These are phyloP conservation scores for Beauveria asiatica DNA, from an alignment of 2,329 filamentous ascomycete species.

Conservation along the genomic window DNA sequence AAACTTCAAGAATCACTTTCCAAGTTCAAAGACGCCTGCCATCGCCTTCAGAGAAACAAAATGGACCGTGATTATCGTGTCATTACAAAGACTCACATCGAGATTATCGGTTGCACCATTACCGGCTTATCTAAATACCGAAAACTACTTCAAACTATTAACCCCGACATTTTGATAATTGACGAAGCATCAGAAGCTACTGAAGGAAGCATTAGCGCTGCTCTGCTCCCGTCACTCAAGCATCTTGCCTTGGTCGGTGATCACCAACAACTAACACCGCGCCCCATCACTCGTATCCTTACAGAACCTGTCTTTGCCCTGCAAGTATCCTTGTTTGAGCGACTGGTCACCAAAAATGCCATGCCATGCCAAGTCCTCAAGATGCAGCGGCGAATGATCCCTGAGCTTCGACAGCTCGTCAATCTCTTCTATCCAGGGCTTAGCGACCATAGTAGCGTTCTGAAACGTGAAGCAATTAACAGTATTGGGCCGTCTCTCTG, in stretches of 20 bases:
- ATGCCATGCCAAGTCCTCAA: conserved; percentile 57
- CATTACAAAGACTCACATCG: conserved; percentile 27
- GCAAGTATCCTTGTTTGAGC: conserved; percentile 71
- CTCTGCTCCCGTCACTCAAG: conserved; percentile 41
- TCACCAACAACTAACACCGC: conserved; percentile 68
- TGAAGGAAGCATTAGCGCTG: conserved; percentile 50
- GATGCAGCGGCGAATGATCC: conserved; percentile 55
- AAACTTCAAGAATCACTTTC: conserved; percentile 41
- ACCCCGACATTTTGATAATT: conserved; percentile 61
- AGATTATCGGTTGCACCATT: conserved; percentile 61
- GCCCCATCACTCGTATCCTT: conserved; percentile 54
- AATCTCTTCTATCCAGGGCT: conserved; percentile 39
- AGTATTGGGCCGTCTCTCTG: conserved; percentile 24
- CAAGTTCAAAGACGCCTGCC: conserved; percentile 40
- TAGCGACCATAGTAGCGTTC: conserved; percentile 35
- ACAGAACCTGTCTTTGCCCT: conserved; percentile 54
- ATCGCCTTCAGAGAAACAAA: conserved; percentile 45
- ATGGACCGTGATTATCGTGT: conserved; percentile 48
- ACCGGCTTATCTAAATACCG: conserved; percentile 78
- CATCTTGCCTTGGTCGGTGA: conserved; percentile 60
- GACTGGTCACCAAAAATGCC: conserved; percentile 53
- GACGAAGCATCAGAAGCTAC: conserved; percentile 75
- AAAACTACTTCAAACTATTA: conserved; percentile 55
- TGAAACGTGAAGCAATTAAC: conserved; percentile 31
- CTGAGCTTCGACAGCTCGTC: conserved; percentile 35